phyloP scores from a whole-genome alignment of 2,329 filamentous ascomycete genomes.

The Venturia nashicola region DNA sequence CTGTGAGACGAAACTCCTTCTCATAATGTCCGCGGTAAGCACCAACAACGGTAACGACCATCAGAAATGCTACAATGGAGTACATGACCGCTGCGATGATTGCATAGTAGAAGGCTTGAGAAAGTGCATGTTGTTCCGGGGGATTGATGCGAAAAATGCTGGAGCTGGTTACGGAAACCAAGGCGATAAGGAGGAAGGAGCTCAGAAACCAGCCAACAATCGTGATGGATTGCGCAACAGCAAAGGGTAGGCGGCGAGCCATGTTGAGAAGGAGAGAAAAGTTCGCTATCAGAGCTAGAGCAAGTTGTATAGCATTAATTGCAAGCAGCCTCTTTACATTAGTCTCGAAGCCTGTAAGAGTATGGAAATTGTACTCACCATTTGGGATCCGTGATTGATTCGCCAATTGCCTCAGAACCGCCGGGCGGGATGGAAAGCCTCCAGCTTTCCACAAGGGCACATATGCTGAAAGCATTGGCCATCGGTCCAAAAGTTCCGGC shows the following conservation, averaged over 20 bases:
- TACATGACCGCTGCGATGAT: constrained; percentile 46
- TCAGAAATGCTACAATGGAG: constrained; percentile 41
- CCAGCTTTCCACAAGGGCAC: constrained; percentile 45
- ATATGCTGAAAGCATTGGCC: constrained; percentile 42
- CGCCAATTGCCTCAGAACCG: constrained; percentile 30
- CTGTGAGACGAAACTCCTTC: constrained; percentile 44
- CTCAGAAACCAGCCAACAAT: constrained; percentile 47
- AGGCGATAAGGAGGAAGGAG: constrained; percentile 39
- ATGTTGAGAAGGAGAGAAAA: constrained; percentile 45
- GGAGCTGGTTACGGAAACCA: constrained; percentile 34
- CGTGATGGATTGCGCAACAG: constrained; percentile 45
- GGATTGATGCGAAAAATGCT: constrained; percentile 32
- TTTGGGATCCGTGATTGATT: constrained; percentile 38
- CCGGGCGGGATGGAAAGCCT: constrained; percentile 37
- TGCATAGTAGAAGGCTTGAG: constrained; percentile 48
- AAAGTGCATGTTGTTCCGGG: constrained; percentile 32
- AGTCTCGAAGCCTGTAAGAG: background rate
- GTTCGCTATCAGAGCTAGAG: constrained; percentile 42
- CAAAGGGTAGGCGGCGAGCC: constrained; percentile 42
- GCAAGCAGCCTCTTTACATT: constrained; percentile 31
- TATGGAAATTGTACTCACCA: constrained; percentile 29
- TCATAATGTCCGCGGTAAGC: constrained; percentile 41
- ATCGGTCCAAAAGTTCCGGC: constrained; percentile 44
- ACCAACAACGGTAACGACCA: constrained; percentile 44
- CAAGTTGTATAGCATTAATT: constrained; percentile 44